Conservation (phyloP, 2,329 filamentous ascomycete genomes). For the Colletotrichum sp. region DNA sequence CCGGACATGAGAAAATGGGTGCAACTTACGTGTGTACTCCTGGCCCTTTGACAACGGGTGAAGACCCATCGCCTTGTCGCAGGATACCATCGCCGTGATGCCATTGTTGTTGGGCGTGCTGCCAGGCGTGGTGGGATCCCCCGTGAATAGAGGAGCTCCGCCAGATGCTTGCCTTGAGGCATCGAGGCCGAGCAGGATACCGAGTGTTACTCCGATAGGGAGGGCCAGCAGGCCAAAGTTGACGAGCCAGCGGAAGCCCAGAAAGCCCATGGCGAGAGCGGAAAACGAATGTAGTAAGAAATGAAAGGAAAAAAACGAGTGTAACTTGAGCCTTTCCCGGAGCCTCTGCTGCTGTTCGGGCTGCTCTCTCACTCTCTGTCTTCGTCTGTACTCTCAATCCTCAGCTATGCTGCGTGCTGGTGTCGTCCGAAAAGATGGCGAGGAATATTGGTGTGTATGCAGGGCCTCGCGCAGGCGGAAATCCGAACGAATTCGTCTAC, state of each 20-base stretch:
- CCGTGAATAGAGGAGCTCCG: slow-evolving; percentile 47
- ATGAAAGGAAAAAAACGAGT: background rate
- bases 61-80: slow-evolving; percentile 50
- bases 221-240: slow-evolving; percentile 55
- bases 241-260: slow-evolving; percentile 46
- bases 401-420: background rate
- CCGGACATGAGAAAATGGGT: background rate
- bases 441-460: background rate
- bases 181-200: slow-evolving; percentile 54
- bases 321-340: background rate
- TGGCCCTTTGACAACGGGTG: slow-evolving; percentile 46
- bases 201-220: slow-evolving; percentile 54
- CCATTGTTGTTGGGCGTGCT: slow-evolving; percentile 32
- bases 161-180: slow-evolving; percentile 45
- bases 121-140: slow-evolving; percentile 25
- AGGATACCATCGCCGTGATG: slow-evolving; percentile 39
- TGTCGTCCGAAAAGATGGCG: background rate
- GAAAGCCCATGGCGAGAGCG: slow-evolving; percentile 35
- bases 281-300: background rate
- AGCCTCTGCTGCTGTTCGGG: background rate
- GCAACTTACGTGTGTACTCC: slow-evolving; percentile 50
- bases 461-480: background rate
- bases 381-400: background rate
- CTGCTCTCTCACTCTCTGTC: background rate
- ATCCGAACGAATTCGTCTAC: background rate